Conservation (phyloP, 2,329 filamentous ascomycete species). For the Exophiala aquamarina region DNA sequence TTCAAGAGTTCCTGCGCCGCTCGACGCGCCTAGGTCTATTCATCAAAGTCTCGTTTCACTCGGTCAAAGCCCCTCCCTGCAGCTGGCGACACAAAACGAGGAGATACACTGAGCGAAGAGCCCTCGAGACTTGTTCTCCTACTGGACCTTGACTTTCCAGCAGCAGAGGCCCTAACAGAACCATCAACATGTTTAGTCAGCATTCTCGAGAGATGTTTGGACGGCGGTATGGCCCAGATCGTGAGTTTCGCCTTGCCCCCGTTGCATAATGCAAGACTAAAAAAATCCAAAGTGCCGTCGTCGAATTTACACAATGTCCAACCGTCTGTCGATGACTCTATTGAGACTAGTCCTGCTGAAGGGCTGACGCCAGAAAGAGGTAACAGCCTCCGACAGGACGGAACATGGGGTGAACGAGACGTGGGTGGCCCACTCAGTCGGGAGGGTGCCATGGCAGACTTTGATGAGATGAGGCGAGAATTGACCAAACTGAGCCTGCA, state of each 20-base stretch:
- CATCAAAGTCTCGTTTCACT: no score
- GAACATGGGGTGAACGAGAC: slow-evolving; percentile 65
- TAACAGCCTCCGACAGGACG: slow-evolving; percentile 27
- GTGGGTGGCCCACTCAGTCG: slow-evolving; percentile 55
- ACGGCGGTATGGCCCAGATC: slow-evolving; percentile 13
- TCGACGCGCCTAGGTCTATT: no score
- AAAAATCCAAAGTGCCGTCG: background rate
- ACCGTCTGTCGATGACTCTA: slow-evolving; percentile 9
- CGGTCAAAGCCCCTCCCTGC: no score
- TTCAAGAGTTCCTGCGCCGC: no score
- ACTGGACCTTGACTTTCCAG: no score
- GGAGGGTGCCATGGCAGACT: slow-evolving; percentile 58
- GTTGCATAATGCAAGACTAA: background rate
- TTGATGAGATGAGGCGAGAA: slow-evolving; percentile 56
- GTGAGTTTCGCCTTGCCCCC: slow-evolving; percentile 6
- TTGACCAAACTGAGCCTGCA: slow-evolving; percentile 54
- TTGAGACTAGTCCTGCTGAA: background rate
- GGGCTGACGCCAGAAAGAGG: slow-evolving; percentile 5
- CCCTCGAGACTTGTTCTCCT: no score
- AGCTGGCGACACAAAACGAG: no score
- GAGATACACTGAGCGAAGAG: no score
- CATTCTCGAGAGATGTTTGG: slow-evolving; percentile 19
- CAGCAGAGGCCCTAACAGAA: background rate
- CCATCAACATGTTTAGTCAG: slow-evolving; percentile 19
- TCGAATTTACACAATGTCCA: slow-evolving; percentile 9